Evolutionary conservation across 2,329 filamentous ascomycete species (phyloP), one percentile per base, ranked within the genome.

Genomic region (Didymella pinodella): DNA sequence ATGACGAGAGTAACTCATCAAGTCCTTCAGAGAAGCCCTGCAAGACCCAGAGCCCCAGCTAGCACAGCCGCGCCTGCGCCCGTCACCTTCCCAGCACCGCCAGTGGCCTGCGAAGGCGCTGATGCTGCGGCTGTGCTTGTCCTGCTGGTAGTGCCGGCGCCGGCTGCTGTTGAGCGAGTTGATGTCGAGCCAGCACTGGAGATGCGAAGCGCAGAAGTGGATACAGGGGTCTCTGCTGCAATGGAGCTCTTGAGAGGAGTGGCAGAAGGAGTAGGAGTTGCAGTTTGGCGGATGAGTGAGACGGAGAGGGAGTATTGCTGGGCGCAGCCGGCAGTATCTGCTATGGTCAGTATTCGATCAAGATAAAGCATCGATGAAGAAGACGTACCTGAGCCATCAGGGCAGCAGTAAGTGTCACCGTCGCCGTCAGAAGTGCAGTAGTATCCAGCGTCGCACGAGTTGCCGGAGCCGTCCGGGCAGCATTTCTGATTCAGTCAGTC

Each of bases 371-470:
- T 11, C 10, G 20, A 14, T 25, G 10, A 7, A 14, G 20, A 11
- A 41, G 4, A 48, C 48, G n/a, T 38, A 52, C 54, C 48, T 11
- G 84, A 79, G 61, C 77, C 80, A 43, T 87, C 76, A 41, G 85
- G 85, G 76, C 87, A 89, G 80, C 87, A 89, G 79, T 84, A 84
- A 32, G 86, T 88, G 56, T 81, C 77, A 53, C 77, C 74, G 44
- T 74, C 67, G 51, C 75, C 72, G 70, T 87, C 82, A 65, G 82
- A 79, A n/a, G 85, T 82, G 79, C 87, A 89, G 80, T 85, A 89
- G 79, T 84, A 89, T 48, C 85, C 85, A 16, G 77, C 73, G 31
- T 86, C 82, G 73, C 87, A 89, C 31, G 86, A 85, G 75, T 86
- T 85, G 78, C 87, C 86, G 63, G 78, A 80, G 66, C 78, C 79